Conservation (phyloP, 345 rosid genomes). For the Pistacia integerrima region DNA sequence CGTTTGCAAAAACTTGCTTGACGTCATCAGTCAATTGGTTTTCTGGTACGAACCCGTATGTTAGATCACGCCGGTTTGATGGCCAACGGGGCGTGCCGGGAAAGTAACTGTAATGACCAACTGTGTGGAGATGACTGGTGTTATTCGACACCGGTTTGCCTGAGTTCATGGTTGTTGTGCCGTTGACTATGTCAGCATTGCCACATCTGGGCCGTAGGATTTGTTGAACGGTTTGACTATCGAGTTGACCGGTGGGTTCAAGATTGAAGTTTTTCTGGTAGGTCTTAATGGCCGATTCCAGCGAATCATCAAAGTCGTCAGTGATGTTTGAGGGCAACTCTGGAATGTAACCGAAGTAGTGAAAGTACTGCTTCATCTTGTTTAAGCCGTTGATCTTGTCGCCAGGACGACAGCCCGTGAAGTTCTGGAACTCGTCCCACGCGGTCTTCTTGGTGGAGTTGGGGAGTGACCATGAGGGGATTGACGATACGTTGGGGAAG, state of each 20-base stretch:
- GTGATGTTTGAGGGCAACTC: constrained; percentile 44
- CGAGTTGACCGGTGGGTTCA: constrained; percentile 73
- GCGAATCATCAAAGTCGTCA: constrained; percentile 64
- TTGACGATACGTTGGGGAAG: constrained; percentile 44
- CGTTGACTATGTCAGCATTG: constrained; percentile 85
- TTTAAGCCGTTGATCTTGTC: constrained; percentile 56
- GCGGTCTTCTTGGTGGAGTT: constrained; percentile 29
- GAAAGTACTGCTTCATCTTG: constrained; percentile 75
- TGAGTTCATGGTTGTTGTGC: constrained; percentile 72
- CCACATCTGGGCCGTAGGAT: constrained; percentile 84
- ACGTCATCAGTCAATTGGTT: constrained; percentile 46
- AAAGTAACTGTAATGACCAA: constrained; percentile 65
- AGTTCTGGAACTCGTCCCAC: constrained; percentile 64
- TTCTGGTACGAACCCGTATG: constrained; percentile 63
- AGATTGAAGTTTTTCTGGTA: constrained; percentile 82
- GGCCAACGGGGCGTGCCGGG: constrained; percentile 86
- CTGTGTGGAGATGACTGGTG: constrained; percentile 44
- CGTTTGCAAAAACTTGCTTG: constrained; percentile 64
- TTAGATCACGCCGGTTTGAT: constrained; percentile 37
- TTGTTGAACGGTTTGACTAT: constrained; percentile 52
- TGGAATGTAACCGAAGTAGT: constrained; percentile 73
- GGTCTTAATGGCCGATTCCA: constrained; percentile 59
- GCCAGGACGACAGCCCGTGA: constrained; percentile 71
- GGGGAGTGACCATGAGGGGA: constrained; percentile 38
- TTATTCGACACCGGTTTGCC: constrained; percentile 37